Evolutionary conservation across 2,329 filamentous ascomycete species (phyloP).

Genomic region (Talaromyces sp.): DNA sequence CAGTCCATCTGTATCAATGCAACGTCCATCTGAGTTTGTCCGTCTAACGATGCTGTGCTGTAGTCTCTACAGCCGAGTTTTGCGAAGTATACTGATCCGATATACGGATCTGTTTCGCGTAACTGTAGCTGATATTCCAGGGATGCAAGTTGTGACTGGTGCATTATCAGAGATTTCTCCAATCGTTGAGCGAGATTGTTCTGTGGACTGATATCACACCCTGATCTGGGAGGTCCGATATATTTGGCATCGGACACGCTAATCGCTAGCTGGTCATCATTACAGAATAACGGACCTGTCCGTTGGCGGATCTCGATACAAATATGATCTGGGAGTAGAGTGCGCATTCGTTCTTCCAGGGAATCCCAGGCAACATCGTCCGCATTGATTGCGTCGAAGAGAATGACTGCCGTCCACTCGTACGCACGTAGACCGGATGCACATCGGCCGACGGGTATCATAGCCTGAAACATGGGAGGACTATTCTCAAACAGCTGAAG

Average conservation of each 20-base stretch:
- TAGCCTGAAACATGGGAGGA: no score
- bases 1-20: conserved; percentile 2
- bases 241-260: no score
- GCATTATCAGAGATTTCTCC: not conserved
- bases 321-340: not conserved
- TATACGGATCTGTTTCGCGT: not conserved
- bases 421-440: no score
- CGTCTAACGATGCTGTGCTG: not conserved
- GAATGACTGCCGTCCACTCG: no score
- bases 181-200: not conserved
- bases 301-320: not conserved
- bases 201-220: no score
- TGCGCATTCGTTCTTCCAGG: not conserved
- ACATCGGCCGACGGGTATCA: no score
- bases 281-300: not conserved
- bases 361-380: not conserved
- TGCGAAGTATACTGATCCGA: not conserved
- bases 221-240: no score
- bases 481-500: no score
- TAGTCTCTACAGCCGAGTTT: not conserved
- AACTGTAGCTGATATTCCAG: not conserved
- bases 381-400: not conserved
- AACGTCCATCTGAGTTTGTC: conserved; percentile 1
- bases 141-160: not conserved
- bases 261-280: no score